phyloP scores from a whole-genome alignment of 129 eudicot genomes.

The Chrysanthemum seticuspe region DNA sequence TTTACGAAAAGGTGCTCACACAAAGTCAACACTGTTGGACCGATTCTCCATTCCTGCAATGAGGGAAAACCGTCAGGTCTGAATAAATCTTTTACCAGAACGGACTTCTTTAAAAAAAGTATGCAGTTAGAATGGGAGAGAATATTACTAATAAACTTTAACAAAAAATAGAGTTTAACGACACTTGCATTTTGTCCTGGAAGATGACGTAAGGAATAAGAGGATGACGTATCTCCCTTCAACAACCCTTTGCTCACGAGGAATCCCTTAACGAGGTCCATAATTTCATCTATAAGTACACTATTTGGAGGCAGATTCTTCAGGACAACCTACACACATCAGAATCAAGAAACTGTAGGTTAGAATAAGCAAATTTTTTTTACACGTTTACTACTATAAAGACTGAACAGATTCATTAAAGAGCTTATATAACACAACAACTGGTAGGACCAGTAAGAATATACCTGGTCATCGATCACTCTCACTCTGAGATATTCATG shows the following conservation, averaged over 20 bases:
- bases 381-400: neutral
- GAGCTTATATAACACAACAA: conserved; percentile 3
- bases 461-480: conserved; percentile 93
- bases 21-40: conserved; percentile 85
- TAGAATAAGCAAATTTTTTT: neutral
- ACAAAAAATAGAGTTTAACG: neutral
- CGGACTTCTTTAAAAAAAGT: no score
- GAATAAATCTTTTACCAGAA: neutral
- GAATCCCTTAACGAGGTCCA: conserved; percentile 83
- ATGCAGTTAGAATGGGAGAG: neutral
- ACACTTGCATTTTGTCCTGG: conserved; percentile 70
- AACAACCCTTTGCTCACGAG: conserved; percentile 76
- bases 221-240: conserved; percentile 78
- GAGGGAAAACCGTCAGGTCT: conserved; percentile 7
- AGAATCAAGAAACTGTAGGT: conserved; percentile 7
- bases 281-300: conserved; percentile 82
- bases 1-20: conserved; percentile 97
- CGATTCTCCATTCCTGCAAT: conserved; percentile 90
- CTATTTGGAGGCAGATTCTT: conserved; percentile 98
- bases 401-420: conserved; percentile 6
- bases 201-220: conserved; percentile 59
- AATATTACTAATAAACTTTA: neutral
- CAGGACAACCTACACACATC: conserved; percentile 61
- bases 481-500: conserved; percentile 97
- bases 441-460: neutral